A percentile compares a stretch with the other conserved stretches of the same genome.
Conservation (phyloP, 2,329 filamentous ascomycete species). For the Anthostomella pinea region DNA sequence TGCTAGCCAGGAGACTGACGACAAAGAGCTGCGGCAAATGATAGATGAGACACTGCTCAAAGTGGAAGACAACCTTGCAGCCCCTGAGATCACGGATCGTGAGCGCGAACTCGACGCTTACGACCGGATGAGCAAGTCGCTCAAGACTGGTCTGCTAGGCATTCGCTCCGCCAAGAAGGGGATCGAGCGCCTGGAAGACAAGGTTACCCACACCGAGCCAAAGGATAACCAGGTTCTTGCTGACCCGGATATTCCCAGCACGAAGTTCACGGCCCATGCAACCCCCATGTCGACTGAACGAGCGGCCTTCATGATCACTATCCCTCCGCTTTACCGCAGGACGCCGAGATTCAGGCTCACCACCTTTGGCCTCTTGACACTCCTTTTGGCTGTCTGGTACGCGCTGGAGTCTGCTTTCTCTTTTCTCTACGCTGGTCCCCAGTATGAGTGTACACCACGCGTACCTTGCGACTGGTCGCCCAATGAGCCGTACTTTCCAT, state of each 20-base stretch:
- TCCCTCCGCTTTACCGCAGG: slow-evolving; percentile 47
- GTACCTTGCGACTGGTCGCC: slow-evolving; percentile 53
- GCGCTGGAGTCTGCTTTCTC: slow-evolving; percentile 53
- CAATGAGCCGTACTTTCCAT: slow-evolving; percentile 59
- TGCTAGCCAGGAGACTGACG: slow-evolving; percentile 34
- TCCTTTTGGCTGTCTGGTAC: slow-evolving; percentile 51
- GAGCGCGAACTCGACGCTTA: slow-evolving; percentile 43
- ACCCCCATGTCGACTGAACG: slow-evolving; percentile 6
- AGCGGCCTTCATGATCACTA: slow-evolving; percentile 39
- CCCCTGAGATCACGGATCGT: slow-evolving; percentile 26
- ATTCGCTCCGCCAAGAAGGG: slow-evolving; percentile 55
- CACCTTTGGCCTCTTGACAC: slow-evolving; percentile 43
- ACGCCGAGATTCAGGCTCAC: slow-evolving; percentile 47
- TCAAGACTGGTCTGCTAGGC: slow-evolving; percentile 49
- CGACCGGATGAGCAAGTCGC: slow-evolving; percentile 49
- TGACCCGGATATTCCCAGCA: slow-evolving; percentile 4
- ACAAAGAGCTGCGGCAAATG: slow-evolving; percentile 27
- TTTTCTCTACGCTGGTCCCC: slow-evolving; percentile 50
- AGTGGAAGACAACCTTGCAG: slow-evolving; percentile 24
- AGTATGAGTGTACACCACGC: slow-evolving; percentile 42
- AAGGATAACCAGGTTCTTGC: slow-evolving; percentile 16
- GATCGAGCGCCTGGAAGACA: slow-evolving; percentile 56
- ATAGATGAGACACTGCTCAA: slow-evolving; percentile 26
- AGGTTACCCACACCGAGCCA: slow-evolving; percentile 42
- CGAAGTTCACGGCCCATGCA: slow-evolving; percentile 3